Base-by-base conservation (phyloP, 2,329 filamentous ascomycete species). In the Fusarium globosum region DNA sequence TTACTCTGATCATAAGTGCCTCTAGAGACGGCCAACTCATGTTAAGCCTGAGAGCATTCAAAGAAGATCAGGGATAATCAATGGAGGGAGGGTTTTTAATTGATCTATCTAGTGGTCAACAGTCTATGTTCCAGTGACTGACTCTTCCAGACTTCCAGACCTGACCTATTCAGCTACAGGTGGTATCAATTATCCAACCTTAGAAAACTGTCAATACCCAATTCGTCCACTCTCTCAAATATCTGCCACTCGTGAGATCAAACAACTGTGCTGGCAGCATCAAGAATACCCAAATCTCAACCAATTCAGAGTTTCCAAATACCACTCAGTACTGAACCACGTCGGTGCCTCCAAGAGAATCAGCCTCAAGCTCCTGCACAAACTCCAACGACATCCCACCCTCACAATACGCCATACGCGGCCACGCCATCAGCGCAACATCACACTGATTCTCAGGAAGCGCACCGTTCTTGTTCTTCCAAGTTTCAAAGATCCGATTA, bases 251-350 rank as follows among this genome's bases (percentile, higher is more conserved):
- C 2, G 48, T 23, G 6, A 21, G n/a, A 51, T 51, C n/a, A 4
- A 20, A 51, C 28, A 33, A 2, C 12, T 4, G 11, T 20, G 14
- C 42, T 26, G 14, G 48, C 3, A 9, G 30, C 4, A 35, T 51
- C 16, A 51, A 18, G 12, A 35, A 23, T 51, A 51, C 6, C 12
- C 8, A 23, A 23, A 8, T 20, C 16, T 18, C 48, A 35, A 10
- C 16, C 21, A 23, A 0, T 51, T 23, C 16, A 35, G 16, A 6
- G 2, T 18, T 23, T 15, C 12, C 8, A 35, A 14, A 16, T 1
- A 1, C 16, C 15, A 15, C 0, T 23, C 12, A 14, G 3, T 4
- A 51, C 30, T 20, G 14, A 8, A 23, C 48, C 0, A 51, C n/a
- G 2, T 35, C n/a, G 11, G 48, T 35, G 16, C 48, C 48, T 15